Percentiles rank a stretch among this genome's conserved stretches.
Conservation (phyloP, 139 green algal species). For the Asterochloris erici region DNA sequence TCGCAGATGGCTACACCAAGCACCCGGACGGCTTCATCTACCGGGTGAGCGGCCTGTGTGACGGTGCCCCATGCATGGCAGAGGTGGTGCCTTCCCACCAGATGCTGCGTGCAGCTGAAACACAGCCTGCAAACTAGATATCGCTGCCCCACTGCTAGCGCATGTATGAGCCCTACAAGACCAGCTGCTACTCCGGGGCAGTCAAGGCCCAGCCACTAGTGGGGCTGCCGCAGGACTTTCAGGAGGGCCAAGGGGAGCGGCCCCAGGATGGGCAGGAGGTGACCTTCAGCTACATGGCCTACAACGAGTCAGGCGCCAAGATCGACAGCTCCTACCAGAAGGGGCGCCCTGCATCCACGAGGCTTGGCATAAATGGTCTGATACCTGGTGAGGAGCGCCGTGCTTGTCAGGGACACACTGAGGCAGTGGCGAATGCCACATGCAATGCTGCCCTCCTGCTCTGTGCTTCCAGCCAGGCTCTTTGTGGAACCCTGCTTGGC, state of each 20-base stretch:
- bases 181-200: neutral
- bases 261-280: slow-evolving; percentile 87
- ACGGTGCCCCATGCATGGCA: neutral
- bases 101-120: neutral
- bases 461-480: neutral
- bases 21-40: slow-evolving; percentile 69
- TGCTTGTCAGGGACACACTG: neutral
- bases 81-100: neutral
- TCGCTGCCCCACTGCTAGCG: neutral
- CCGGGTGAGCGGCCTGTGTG: slow-evolving; percentile 31
- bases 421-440: neutral
- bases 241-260: slow-evolving; percentile 44
- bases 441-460: neutral
- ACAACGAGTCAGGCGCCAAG: slow-evolving; percentile 88
- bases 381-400: slow-evolving; percentile 77
- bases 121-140: neutral
- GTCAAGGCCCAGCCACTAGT: neutral
- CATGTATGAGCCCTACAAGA: neutral
- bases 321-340: slow-evolving; percentile 93
- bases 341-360: slow-evolving; percentile 69
- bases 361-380: slow-evolving; percentile 87
- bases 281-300: slow-evolving; percentile 94
- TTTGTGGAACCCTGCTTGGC: neutral
- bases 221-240: slow-evolving; percentile 50
- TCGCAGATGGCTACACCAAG: slow-evolving; percentile 55